Base-by-base conservation (phyloP, 2,329 filamentous ascomycete species). In the Colletotrichum lindemuthianum region DNA sequence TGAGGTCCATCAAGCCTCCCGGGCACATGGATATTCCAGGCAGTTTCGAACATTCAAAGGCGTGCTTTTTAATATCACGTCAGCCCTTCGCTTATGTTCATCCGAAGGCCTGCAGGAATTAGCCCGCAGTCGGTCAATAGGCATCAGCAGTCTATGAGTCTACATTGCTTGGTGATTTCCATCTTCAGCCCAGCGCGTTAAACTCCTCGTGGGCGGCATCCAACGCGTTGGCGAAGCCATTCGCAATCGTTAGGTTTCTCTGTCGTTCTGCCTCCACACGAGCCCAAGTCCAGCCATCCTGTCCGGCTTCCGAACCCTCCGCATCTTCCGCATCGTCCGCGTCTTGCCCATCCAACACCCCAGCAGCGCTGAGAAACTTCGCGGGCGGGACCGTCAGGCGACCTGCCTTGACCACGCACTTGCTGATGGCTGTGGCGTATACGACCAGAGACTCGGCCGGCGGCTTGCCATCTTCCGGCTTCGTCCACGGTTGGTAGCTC, bases 331-430 rank as follows among this genome's bases (percentile, higher is more conserved):
- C 45, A 10, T 15, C 47, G 34, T n/a, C 45, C 24, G n/a, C 45
- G 16, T 16, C n/a, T 6, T 39, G 8, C 10, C 24, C 37, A 11
- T 44, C 15, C 15, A 65, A 51, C 2, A 65, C 61, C 9, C 61
- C 61, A 1, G 61, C 61, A 8, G 61, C 57, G 24, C 16, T 32
- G 47, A 65, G 49, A 11, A 65, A 65, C 36, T 65, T 65, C 32
- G 55, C 57, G 3, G 95, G 94, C 66, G 94, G 88, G 7, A 98
- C 87, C 0, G 95, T 98, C 71, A 96, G 83, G 33, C 95, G 84
- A 1, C 90, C 91, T 60, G 92, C 83, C 81, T 95, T 95, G 74
- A 92, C 88, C 32, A 95, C 92, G 74, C 94, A 95, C 79, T 93
- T 94, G 78, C 86, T 89, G 48, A 95, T 76, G 0, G 88, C 89